Evolutionary conservation across 208 protist genomes (phyloP), one percentile per base, ranked within the genome.

Genomic region (Trypanosoma scelopori): DNA sequence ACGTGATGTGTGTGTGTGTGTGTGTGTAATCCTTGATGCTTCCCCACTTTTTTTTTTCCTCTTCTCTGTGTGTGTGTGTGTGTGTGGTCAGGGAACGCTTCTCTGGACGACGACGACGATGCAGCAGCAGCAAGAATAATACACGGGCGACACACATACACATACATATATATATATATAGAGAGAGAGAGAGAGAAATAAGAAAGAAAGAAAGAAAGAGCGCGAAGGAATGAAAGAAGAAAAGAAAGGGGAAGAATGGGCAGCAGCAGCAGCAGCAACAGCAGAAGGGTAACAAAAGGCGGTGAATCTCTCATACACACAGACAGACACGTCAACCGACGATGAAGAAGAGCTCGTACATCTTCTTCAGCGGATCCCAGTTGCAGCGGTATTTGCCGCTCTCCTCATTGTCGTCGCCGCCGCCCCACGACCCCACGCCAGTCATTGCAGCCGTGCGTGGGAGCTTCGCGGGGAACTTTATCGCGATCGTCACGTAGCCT

Each of bases 321-420:
- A n/a, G n/a, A n/a, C n/a, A n/a, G n/a, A n/a, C 13, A 50, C 37
- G 28, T 57, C 71, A 91, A 0, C 86, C 74, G 47, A 95, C 27
- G 22, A 90, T 80, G 60, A 95, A 95, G 48, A 87, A 93, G 42
- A 95, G 58, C 6, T 76, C 55, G 62, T 95, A 95, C 15, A 82
- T 56, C 60, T 82, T 83, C 13, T 74, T 61, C 48, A 91, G 28
- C 15, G 82, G 69, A 52, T 95, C 81, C 89, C 89, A 95, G 3
- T 42, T 67, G 65, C 76, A 84, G 46, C 60, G 50, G 62, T 89
- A 91, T 3, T 39, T 64, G 11, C 56, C 74, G 51, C 79, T 70
- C 46, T 73, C 74, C 66, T 71, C 60, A 27, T 72, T 68, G 6
- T 20, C 47, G 42, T 42, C 47, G 43, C 49, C 35, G 2, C 41